Evolutionary conservation across 805 yeast species (phyloP).

Genomic region (Candida schatavii): DNA sequence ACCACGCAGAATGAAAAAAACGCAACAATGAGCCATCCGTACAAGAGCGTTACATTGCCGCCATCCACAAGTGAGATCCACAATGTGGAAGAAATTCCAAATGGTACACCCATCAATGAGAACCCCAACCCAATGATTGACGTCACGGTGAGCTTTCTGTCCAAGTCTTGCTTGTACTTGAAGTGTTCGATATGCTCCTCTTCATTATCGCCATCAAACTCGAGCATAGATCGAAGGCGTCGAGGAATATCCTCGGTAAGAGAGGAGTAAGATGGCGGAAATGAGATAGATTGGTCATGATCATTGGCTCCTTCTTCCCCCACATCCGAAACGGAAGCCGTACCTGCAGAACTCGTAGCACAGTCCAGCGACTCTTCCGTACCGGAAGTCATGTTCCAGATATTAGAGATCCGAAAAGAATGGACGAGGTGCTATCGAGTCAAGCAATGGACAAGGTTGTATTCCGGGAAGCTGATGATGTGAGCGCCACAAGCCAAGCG

Average conservation of each 20-base stretch:
- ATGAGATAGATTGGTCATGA: too few relatives aligned
- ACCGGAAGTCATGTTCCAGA: too few relatives aligned
- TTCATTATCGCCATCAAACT: conserved; percentile 41
- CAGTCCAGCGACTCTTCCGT: too few relatives aligned
- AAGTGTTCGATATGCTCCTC: conserved; percentile 65
- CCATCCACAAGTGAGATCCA: conserved; percentile 73
- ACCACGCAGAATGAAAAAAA: conserved; percentile 63
- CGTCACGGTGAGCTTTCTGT: conserved; percentile 62
- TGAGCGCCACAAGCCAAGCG: too few relatives aligned
- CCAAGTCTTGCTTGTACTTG: conserved; percentile 69
- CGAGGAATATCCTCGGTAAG: not conserved
- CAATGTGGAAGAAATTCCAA: conserved; percentile 72
- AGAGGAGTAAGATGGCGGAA: conserved; percentile 1
- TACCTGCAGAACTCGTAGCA: too few relatives aligned
- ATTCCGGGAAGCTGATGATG: too few relatives aligned
- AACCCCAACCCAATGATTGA: conserved; percentile 78
- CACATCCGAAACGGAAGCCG: too few relatives aligned
- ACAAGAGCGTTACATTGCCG: conserved; percentile 69
- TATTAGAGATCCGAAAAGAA: too few relatives aligned
- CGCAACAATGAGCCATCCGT: conserved; percentile 71
- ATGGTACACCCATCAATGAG: conserved; percentile 78
- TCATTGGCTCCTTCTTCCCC: too few relatives aligned
- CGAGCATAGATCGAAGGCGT: conserved; percentile 6
- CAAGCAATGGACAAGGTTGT: too few relatives aligned
- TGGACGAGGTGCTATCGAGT: too few relatives aligned